These are phyloP conservation scores for Geoglossum cookeanum DNA, from an alignment of 2,329 filamentous ascomycete genomes.

Conservation along the genomic window DNA sequence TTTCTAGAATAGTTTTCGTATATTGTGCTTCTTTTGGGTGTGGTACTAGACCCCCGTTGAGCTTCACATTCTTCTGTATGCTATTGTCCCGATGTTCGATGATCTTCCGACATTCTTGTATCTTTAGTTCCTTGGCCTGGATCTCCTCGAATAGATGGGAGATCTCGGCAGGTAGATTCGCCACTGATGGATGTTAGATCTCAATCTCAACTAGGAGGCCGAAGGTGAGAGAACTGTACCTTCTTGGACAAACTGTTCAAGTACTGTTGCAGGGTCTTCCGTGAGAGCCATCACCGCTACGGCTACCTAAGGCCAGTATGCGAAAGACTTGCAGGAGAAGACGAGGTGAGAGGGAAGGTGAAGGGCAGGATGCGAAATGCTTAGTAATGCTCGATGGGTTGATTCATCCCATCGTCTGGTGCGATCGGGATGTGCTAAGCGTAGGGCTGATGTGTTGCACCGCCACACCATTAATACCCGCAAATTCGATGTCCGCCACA, in stretches of 20 bases:
- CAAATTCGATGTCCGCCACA: neutral
- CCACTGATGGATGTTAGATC: conserved; percentile 53
- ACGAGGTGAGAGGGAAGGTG: too few species aligned
- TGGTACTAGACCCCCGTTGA: conserved; percentile 50
- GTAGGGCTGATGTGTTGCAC: neutral
- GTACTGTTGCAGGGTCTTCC: conserved; percentile 42
- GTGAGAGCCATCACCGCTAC: conserved; percentile 12
- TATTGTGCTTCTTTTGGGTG: conserved; percentile 60
- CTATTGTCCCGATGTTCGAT: conserved; percentile 55
- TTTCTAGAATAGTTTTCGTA: conserved; percentile 45
- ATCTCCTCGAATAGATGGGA: conserved; percentile 72
- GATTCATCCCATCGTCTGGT: too few species aligned
- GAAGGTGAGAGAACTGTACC: conserved; percentile 19
- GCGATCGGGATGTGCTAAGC: neutral
- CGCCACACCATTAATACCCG: neutral
- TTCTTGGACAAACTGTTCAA: conserved; percentile 49
- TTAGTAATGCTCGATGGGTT: too few species aligned
- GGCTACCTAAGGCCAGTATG: neutral
- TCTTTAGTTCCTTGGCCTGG: conserved; percentile 55
- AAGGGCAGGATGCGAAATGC: too few species aligned
- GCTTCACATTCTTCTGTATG: conserved; percentile 66
- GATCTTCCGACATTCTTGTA: conserved; percentile 46
- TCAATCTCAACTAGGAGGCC: conserved; percentile 31
- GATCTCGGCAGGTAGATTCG: conserved; percentile 63
- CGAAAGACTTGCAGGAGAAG: too few species aligned